A percentile compares a stretch with the other conserved stretches of the same genome.
Evolutionary conservation across 106 monocot genomes (phyloP).

Genomic region (Phalaenopsis aphrodite): DNA sequence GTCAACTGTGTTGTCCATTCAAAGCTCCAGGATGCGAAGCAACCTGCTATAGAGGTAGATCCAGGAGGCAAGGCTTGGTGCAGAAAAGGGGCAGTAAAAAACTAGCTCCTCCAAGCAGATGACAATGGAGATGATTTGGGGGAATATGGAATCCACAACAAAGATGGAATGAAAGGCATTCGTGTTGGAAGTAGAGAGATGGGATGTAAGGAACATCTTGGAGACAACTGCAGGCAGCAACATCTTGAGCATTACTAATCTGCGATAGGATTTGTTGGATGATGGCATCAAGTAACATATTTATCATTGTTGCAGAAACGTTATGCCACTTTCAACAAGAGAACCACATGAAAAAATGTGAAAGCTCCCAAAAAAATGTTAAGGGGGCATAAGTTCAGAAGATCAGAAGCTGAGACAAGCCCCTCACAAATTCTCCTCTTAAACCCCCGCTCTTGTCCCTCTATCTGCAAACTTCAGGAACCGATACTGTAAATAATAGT

Average conservation of each 20-base stretch:
- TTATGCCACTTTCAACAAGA: neutral
- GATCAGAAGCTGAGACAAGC: neutral
- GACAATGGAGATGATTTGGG: constrained; percentile 42
- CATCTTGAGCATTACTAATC: constrained; percentile 58
- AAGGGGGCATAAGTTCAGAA: neutral
- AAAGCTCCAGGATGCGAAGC: constrained; percentile 69
- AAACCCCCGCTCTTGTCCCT: too few relatives aligned
- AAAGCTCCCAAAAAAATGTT: neutral
- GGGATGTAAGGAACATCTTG: constrained; percentile 48
- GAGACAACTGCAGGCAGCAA: constrained; percentile 64
- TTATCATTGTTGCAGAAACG: constrained; percentile 24
- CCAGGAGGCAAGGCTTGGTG: constrained; percentile 39
- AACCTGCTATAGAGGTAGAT: constrained; percentile 29
- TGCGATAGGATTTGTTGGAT: constrained; percentile 70
- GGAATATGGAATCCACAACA: constrained; percentile 36
- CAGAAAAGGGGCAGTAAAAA: constrained; percentile 78
- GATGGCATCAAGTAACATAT: constrained; percentile 70
- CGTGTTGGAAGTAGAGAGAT: constrained; percentile 73
- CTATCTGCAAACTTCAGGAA: neutral
- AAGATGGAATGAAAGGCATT: constrained; percentile 34
- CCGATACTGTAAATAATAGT: neutral
- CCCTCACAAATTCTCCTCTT: neutral
- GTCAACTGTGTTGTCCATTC: constrained; percentile 45
- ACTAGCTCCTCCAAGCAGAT: constrained; percentile 52
- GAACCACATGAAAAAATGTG: neutral